A percentile compares a stretch with the other conserved stretches of the same genome.
phyloP scores from a whole-genome alignment of 164 flowering plant species.

The Umbilicus rupestris region DNA sequence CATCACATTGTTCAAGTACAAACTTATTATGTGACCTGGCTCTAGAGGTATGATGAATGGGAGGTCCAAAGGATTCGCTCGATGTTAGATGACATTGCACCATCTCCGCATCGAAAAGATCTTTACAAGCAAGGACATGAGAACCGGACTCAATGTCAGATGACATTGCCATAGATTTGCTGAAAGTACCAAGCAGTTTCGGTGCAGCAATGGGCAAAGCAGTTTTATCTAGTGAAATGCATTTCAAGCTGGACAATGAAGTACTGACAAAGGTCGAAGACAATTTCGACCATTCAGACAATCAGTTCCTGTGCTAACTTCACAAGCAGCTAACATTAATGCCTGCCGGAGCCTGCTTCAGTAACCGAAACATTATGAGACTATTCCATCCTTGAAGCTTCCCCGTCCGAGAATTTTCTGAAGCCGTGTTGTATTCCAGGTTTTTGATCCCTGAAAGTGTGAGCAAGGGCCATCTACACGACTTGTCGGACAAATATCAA shows the following conservation, averaged over 20 bases:
- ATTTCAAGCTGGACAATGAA: conserved; percentile 56
- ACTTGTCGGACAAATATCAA: too few species aligned
- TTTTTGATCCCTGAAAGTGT: too few species aligned
- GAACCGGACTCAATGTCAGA: conserved; percentile 54
- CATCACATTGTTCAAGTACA: conserved; percentile 93
- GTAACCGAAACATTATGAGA: conserved; percentile 9
- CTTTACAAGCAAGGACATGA: conserved; percentile 42
- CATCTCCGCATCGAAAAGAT: conserved; percentile 42
- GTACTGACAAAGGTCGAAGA: conserved; percentile 55
- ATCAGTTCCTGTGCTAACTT: conserved; percentile 32
- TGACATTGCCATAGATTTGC: conserved; percentile 79
- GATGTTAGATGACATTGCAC: conserved; percentile 50
- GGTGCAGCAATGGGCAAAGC: conserved; percentile 65
- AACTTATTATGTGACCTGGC: conserved; percentile 49
- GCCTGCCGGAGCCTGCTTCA: conserved; percentile 46
- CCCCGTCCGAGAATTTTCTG: too few species aligned
- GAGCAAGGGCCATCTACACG: too few species aligned
- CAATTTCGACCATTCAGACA: conserved; percentile 27
- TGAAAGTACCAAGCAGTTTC: conserved; percentile 77
- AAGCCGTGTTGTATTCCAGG: too few species aligned
- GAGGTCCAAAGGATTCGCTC: conserved; percentile 63
- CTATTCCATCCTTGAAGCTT: too few species aligned
- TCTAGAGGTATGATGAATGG: conserved; percentile 84
- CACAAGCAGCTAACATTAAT: conserved; percentile 48
- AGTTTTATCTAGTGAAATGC: conserved; percentile 38